Conservation (phyloP, 176 grass and related monocot genomes). For the Neostapfia colusana region DNA sequence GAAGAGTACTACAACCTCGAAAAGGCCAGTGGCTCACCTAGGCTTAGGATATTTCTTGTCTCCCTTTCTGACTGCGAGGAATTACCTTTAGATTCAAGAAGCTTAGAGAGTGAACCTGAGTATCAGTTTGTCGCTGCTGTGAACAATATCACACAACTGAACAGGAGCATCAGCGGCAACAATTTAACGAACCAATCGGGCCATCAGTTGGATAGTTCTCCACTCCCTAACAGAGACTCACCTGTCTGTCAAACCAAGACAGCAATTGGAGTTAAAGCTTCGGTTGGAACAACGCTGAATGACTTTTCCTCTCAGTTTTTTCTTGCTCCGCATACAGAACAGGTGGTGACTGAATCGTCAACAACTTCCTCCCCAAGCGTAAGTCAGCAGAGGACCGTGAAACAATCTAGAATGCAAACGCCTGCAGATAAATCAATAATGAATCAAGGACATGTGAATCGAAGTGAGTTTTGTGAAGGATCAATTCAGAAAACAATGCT, state of each 20-base stretch:
- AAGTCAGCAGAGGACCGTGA: conserved; percentile 36
- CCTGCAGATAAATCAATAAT: conserved; percentile 39
- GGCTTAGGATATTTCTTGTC: conserved; percentile 83
- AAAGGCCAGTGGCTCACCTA: conserved; percentile 55
- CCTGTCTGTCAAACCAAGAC: conserved; percentile 40
- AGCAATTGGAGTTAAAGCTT: conserved; percentile 27
- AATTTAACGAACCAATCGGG: conserved; percentile 58
- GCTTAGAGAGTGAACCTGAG: conserved; percentile 54
- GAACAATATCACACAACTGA: conserved; percentile 69
- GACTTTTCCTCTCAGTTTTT: conserved; percentile 50
- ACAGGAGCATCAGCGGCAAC: conserved; percentile 58
- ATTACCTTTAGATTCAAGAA: conserved; percentile 37
- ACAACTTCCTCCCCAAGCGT: conserved; percentile 45
- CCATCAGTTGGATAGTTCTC: conserved; percentile 45
- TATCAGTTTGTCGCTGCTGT: conserved; percentile 83
- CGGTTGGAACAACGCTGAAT: conserved; percentile 26
- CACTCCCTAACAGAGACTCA: conserved; percentile 37
- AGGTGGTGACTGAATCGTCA: conserved; percentile 30
- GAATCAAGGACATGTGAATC: conserved; percentile 37
- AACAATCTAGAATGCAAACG: conserved; percentile 41
- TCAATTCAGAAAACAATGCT: conserved; percentile 27
- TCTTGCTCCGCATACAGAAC: conserved; percentile 37
- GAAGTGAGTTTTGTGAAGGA: conserved; percentile 37
- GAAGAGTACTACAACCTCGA: conserved; percentile 80
- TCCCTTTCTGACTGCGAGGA: conserved; percentile 66